Percentiles rank a stretch among this genome's conserved stretches.
Evolutionary conservation across 345 rosid species (phyloP).

Genomic region (Salix koriyanagi): DNA sequence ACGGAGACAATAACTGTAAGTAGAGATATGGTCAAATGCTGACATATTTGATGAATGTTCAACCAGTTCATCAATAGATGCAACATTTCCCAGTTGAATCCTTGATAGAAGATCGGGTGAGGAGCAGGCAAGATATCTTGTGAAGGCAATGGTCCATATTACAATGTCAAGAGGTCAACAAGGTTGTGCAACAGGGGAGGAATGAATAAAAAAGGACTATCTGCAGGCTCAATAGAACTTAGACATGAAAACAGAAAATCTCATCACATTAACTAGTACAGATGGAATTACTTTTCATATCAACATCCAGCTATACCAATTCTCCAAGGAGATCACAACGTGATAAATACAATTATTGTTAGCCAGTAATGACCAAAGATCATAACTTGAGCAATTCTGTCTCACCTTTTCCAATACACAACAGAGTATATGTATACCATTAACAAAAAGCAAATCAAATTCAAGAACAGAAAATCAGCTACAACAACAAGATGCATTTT

Average conservation of each 20-base stretch:
- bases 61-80: slow-evolving; percentile 8
- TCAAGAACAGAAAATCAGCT: slow-evolving; percentile 28
- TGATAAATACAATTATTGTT: background rate
- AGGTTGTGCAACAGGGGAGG: background rate
- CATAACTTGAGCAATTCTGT: background rate
- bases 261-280: background rate
- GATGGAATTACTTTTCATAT: background rate
- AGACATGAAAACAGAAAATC: background rate
- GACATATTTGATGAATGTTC: background rate
- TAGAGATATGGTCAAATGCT: background rate
- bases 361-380: background rate
- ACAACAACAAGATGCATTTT: slow-evolving; percentile 35
- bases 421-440: slow-evolving; percentile 9
- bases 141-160: background rate
- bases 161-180: background rate
- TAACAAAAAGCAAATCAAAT: background rate
- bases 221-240: background rate
- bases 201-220: background rate
- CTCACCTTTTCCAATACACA: slow-evolving; percentile 6
- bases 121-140: background rate
- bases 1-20: background rate
- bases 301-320: background rate
- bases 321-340: background rate
- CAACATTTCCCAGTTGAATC: slow-evolving; percentile 8
- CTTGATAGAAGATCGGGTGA: background rate